Evolutionary conservation across 1,284 basidiomycete species (phyloP).

Genomic region (Apiotrichum sp.): DNA sequence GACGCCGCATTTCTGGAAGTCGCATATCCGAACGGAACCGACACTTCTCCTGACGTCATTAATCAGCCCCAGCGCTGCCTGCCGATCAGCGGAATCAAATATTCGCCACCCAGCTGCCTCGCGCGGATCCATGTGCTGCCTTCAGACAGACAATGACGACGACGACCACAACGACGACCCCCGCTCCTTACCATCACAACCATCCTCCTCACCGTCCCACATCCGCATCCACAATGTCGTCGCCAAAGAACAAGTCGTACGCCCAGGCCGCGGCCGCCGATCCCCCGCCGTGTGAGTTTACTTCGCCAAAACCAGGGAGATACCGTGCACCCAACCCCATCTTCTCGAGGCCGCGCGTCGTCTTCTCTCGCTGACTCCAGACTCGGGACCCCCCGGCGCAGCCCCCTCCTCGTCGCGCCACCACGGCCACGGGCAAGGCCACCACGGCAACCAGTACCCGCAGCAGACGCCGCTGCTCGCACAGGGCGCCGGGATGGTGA

Average conservation of each 20-base stretch:
- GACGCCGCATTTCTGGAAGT: too few species aligned
- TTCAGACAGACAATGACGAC: too few species aligned
- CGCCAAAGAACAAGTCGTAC: slow-evolving; percentile 5
- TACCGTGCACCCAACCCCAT: too few species aligned
- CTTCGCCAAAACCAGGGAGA: background rate
- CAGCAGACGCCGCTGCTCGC: too few species aligned
- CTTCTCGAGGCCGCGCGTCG: background rate
- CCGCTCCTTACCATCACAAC: too few species aligned
- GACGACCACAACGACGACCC: too few species aligned
- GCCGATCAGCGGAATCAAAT: too few species aligned
- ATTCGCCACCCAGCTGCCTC: too few species aligned
- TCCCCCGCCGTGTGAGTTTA: slow-evolving; percentile 2
- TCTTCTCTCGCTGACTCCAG: background rate
- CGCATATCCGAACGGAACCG: too few species aligned
- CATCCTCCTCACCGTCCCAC: background rate
- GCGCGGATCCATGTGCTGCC: too few species aligned
- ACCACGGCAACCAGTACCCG: background rate
- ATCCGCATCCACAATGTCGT: background rate
- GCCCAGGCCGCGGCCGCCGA: slow-evolving; percentile 3
- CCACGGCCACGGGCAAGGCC: background rate
- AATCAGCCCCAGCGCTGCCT: too few species aligned
- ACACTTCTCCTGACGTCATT: too few species aligned
- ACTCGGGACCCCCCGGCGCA: background rate
- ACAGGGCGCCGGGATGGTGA: background rate
- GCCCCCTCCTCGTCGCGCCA: background rate